Base-by-base conservation (phyloP, 768 basidiomycete genomes). In the Naganishia friedmannii region DNA sequence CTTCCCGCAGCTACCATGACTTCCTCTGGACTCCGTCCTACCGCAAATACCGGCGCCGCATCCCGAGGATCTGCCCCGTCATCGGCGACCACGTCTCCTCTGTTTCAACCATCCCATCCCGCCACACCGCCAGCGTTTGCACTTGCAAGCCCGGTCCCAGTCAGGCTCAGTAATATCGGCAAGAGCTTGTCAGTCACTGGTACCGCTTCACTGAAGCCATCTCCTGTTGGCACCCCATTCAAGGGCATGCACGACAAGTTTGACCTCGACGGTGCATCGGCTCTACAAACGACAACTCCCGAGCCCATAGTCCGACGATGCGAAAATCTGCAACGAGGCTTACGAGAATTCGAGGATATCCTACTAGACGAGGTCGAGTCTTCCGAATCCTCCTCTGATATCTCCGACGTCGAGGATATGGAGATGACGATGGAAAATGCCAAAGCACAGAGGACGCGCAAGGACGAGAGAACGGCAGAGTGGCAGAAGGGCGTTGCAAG, bases 401-500 rank as follows among this genome's bases (percentile, higher is more conserved):
- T 39, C 45, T 57, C 56, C 15, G 56, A 58, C 29, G 65, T 66
- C 28, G 70, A 58, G 37, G 63, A 65, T n/a, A 48, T 29, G 31
- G 63, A 70, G 48, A 53, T 29, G 53, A 54, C 37, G 31, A 53
- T 58, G 57, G 57, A 32, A 28, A n/a, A 54, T 21, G 51, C 17
- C 15, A 48, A 28, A 31, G 53, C 29, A 12, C 54, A 51, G 32
- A 65, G 46, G 69, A 37, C 53, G 29, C 26, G 48, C 34, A 66
- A 58, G 32, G 46, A 19, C 5, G 67, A 58, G 26, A 65, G n/a
- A 6, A 31, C 51, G 31, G 57, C 39, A 46, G 56, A 56, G 37
- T 71, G 70, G 70, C 48, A 46, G 32, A 67, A 63, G 34, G 70
- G 70, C 6, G 66, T 71, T 23, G 70, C 70, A 23, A 58, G 75